These are phyloP conservation scores for Licmophora abbreviata DNA, from an alignment of 108 stramenopile genomes.

Conservation along the genomic window DNA sequence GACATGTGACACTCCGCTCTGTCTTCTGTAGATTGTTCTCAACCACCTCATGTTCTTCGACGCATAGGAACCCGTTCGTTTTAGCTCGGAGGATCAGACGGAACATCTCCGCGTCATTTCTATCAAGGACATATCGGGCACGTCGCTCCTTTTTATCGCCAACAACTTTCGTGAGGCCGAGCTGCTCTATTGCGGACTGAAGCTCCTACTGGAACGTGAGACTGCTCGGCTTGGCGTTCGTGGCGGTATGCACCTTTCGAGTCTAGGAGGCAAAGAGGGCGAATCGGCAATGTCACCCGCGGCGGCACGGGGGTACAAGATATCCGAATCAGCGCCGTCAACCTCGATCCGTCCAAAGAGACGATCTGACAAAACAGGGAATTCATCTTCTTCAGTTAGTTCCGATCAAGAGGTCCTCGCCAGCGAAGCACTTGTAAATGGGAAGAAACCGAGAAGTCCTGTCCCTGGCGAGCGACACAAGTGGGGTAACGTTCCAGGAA, in stretches of 20 bases:
- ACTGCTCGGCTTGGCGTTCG: slow-evolving; percentile 59
- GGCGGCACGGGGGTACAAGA: slow-evolving; percentile 28
- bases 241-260: slow-evolving; percentile 45
- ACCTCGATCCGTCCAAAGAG: slow-evolving; percentile 6
- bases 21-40: background rate
- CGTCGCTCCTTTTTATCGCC: slow-evolving; percentile 59
- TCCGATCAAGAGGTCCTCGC: slow-evolving; percentile 18
- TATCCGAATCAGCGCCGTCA: too few relatives aligned
- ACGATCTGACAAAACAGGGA: slow-evolving; percentile 13
- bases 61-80: slow-evolving; percentile 25
- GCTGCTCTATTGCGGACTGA: slow-evolving; percentile 64
- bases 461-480: slow-evolving; percentile 15
- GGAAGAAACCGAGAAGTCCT: background rate
- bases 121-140: slow-evolving; percentile 48
- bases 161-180: slow-evolving; percentile 60
- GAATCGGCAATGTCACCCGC: slow-evolving; percentile 33
- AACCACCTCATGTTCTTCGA: background rate
- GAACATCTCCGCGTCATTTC: slow-evolving; percentile 63
- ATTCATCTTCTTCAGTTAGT: slow-evolving; percentile 18
- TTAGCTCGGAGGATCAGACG: slow-evolving; percentile 47
- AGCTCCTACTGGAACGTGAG: slow-evolving; percentile 68
- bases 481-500: slow-evolving; percentile 47
- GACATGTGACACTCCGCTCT: background rate
- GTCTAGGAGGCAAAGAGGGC: slow-evolving; percentile 29
- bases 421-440: slow-evolving; percentile 7